These are phyloP conservation scores for Boletellus deceptivus DNA, from an alignment of 1,284 basidiomycete genomes.

Conservation along the genomic window DNA sequence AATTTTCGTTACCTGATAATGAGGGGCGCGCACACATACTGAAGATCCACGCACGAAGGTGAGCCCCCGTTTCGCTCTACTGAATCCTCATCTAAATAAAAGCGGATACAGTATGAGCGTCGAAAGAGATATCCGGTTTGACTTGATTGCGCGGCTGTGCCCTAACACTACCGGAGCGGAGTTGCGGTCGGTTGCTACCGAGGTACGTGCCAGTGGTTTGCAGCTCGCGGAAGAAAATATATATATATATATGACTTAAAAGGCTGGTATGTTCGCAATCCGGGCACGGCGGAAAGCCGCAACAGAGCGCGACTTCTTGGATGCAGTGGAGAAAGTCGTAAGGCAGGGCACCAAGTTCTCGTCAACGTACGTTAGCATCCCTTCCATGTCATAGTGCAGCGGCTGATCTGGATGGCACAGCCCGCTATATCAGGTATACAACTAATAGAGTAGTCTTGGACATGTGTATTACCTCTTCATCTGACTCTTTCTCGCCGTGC, in stretches of 20 bases:
- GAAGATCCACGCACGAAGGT: slow-evolving; percentile 93
- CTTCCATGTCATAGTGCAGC: background rate
- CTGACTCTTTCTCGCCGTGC: background rate
- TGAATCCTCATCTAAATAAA: slow-evolving; percentile 6
- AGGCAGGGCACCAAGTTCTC: slow-evolving; percentile 97
- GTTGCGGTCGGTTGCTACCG: slow-evolving; percentile 93
- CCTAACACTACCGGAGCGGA: slow-evolving; percentile 99
- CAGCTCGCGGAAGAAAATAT: background rate
- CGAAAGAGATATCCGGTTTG: slow-evolving; percentile 96
- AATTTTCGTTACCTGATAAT: slow-evolving; percentile 94
- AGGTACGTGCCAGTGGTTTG: slow-evolving; percentile 50
- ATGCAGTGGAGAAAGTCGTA: slow-evolving; percentile 98
- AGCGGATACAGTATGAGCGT: slow-evolving; percentile 81
- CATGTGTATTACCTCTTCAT: slow-evolving; percentile 15
- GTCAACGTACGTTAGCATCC: slow-evolving; percentile 28
- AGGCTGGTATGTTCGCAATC: slow-evolving; percentile 99
- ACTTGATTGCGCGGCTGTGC: slow-evolving; percentile 94
- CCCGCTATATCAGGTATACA: slow-evolving; percentile 73
- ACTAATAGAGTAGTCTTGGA: slow-evolving; percentile 41
- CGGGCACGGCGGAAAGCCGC: slow-evolving; percentile 95
- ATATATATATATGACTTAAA: background rate
- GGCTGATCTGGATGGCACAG: slow-evolving; percentile 35
- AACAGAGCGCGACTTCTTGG: slow-evolving; percentile 96
- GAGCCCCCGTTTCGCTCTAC: slow-evolving; percentile 4
- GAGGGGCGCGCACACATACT: slow-evolving; percentile 97